Base-by-base conservation (phyloP, 805 yeast species). In the Wickerhamiella kurtzmanii region DNA sequence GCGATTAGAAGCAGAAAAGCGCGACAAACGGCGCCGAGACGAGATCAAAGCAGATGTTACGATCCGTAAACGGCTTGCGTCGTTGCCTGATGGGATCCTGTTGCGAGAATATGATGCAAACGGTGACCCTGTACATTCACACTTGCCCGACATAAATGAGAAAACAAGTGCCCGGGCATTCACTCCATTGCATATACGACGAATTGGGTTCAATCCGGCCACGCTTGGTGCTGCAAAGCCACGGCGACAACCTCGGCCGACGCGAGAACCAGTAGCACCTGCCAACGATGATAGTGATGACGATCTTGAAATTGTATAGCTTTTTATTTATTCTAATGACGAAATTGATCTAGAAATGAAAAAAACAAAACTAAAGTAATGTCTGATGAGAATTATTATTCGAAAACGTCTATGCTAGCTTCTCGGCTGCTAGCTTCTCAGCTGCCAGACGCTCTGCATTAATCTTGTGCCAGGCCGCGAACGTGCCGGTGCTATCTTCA, bases 401-500 rank as follows among this genome's bases (percentile, higher is more conserved):
- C n/a, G n/a, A n/a, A n/a, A n/a, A n/a, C n/a, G n/a, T n/a, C n/a
- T n/a, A n/a, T n/a, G n/a, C n/a, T n/a, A n/a, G n/a, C n/a, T n/a
- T n/a, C n/a, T n/a, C n/a, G n/a, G n/a, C n/a, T n/a, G n/a, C n/a
- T n/a, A n/a, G n/a, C n/a, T n/a, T n/a, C 44, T 53, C 58, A 2
- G 39, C 39, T 9, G 43, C 41, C 13, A 50, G 45, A 9, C 60
- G 48, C 47, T 55, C 55, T 2, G 43, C 41, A 16, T 74, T 69
- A 43, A 70, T 57, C 46, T 61, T 60, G 69, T 73, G 71, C 81
- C 81, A 76, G 52, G 60, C 61, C 15, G 60, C 53, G 53, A 77
- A 77, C 4, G 79, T 73, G 1, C 60, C 66, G 0, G 78, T 68
- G 2, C 63, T 65, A 51, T 73, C 77, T 4, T 59, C 56, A 35